Evolutionary conservation across 139 green algal species (phyloP).

Genomic region (Ulvella scutata): DNA sequence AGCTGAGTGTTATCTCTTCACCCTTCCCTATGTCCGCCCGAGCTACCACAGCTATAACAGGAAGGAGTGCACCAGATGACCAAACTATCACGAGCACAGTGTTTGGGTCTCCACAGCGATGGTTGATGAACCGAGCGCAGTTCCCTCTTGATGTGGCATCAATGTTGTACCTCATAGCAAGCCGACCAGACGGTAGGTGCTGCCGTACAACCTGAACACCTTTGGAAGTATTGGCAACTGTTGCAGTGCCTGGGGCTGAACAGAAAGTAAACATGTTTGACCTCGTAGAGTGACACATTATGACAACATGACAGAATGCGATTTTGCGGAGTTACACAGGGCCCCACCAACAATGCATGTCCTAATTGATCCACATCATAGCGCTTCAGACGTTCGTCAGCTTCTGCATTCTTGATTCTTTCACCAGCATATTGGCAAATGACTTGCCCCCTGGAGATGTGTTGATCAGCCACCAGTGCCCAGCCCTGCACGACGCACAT

Average conservation of each 20-base stretch:
- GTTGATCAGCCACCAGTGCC: constrained; percentile 6
- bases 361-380: constrained; percentile 25
- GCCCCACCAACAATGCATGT: constrained; percentile 36
- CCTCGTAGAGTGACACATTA: no score
- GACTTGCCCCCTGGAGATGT: constrained; percentile 18
- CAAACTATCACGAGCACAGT: constrained; percentile 21
- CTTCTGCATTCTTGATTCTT: constrained; percentile 18
- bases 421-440: constrained; percentile 39
- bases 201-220: constrained; percentile 26
- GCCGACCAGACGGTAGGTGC: constrained; percentile 21
- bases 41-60: constrained; percentile 26
- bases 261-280: no score
- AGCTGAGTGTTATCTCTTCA: constrained; percentile 45
- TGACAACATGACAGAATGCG: no score
- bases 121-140: constrained; percentile 48
- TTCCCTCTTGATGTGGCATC: constrained; percentile 44
- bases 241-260: no score
- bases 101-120: constrained; percentile 46
- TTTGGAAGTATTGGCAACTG: background rate
- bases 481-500: constrained; percentile 30
- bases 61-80: constrained; percentile 23
- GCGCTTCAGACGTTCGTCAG: constrained; percentile 14
- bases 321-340: no score
- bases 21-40: constrained; percentile 11
- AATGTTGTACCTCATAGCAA: constrained; percentile 35